Percentiles rank a stretch among this genome's conserved stretches.
Evolutionary conservation across 768 basidiomycete species (phyloP).

Genomic region (Macrolepiota albuminosa): DNA sequence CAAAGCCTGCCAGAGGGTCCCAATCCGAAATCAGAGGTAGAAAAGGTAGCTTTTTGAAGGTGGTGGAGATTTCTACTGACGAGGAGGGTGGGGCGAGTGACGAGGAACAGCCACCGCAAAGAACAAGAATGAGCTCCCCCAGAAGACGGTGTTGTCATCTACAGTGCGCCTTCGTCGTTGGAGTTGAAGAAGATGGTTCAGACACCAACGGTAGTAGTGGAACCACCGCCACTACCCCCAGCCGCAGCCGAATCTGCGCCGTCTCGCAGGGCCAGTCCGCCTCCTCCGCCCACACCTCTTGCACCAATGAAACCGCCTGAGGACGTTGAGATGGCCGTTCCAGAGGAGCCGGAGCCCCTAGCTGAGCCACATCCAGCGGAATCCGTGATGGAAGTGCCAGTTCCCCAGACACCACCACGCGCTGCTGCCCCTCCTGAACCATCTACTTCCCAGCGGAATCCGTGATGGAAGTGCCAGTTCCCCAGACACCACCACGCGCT

Average conservation of each 20-base stretch:
- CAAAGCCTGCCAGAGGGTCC: neutral
- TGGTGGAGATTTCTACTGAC: conserved; percentile 39
- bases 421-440: conserved; percentile 7
- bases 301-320: conserved; percentile 1
- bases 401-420: conserved; percentile 11
- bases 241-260: neutral
- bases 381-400: neutral
- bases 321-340: conserved; percentile 26
- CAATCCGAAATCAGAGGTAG: conserved; percentile 9
- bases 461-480: neutral
- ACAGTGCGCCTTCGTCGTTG: neutral
- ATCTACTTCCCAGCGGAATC: neutral
- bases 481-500: conserved; percentile 11
- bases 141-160: conserved; percentile 3
- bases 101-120: conserved; percentile 10
- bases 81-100: conserved; percentile 26
- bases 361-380: conserved; percentile 1
- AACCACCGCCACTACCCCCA: neutral
- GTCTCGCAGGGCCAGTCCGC: neutral
- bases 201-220: neutral
- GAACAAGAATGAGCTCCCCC: neutral
- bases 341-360: conserved; percentile 8
- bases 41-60: conserved; percentile 20
- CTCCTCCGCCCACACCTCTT: conserved; percentile 1
- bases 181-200: neutral